A percentile compares a stretch with the other conserved stretches of the same genome.
These are phyloP conservation scores for Irpex lacteus DNA, from an alignment of 1,284 basidiomycete species.

Conservation along the genomic window DNA sequence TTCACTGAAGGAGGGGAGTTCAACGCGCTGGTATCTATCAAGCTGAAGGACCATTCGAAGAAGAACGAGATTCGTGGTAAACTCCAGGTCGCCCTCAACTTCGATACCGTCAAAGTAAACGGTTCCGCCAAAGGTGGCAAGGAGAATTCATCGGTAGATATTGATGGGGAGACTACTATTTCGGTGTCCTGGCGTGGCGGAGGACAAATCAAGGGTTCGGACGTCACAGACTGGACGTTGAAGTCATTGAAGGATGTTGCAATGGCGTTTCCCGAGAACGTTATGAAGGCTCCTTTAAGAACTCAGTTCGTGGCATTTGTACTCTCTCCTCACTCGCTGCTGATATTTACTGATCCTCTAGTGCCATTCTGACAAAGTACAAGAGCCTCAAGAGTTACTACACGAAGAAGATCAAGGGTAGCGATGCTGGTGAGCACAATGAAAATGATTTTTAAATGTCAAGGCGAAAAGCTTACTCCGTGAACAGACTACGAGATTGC, in stretches of 20 bases:
- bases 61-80: constrained; percentile 1
- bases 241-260: neutral
- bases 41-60: constrained; percentile 1
- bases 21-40: neutral
- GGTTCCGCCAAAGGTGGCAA: neutral
- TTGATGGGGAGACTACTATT: constrained; percentile 2
- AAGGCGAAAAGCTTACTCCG: no score
- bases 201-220: no score
- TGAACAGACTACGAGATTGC: no score
- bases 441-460: no score
- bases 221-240: neutral
- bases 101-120: neutral
- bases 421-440: no score
- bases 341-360: no score
- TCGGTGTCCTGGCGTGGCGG: no score
- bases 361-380: no score
- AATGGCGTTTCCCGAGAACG: constrained; percentile 3
- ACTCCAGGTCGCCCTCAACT: neutral
- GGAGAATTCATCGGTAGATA: neutral
- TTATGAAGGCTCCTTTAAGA: neutral
- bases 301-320: neutral
- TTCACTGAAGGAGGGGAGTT: no score
- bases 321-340: no score
- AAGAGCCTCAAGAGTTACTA: no score
- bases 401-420: no score